A percentile compares a stretch with the other conserved stretches of the same genome.
Evolutionary conservation across 2,329 filamentous ascomycete species (phyloP).

Genomic region (Calonectria leucothoes): DNA sequence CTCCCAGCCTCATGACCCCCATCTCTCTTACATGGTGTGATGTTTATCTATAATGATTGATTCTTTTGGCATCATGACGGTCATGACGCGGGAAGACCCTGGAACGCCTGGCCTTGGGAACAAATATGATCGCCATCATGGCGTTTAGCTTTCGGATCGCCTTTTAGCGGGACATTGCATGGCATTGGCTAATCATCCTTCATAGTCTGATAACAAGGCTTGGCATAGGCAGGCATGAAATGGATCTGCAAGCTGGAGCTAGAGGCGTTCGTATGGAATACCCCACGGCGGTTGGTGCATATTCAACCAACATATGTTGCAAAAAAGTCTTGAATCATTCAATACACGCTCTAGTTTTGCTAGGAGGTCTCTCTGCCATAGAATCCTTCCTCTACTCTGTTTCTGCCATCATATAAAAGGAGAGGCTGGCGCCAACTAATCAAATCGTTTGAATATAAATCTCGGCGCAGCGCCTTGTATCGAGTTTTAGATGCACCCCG

Average conservation of each 20-base stretch:
- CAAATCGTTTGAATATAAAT: not conserved
- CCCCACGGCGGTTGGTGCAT: not conserved
- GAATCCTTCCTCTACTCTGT: not conserved
- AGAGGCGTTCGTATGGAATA: not conserved
- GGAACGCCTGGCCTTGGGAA: too few species aligned
- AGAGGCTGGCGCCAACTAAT: not conserved
- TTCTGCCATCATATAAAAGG: not conserved
- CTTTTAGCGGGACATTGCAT: not conserved
- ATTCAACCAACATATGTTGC: not conserved
- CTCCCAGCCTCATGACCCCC: slow-evolving; percentile 38
- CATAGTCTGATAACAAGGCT: not conserved
- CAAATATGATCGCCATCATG: not conserved
- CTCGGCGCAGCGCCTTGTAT: too few species aligned
- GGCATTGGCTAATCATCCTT: not conserved
- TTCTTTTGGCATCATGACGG: slow-evolving; percentile 37
- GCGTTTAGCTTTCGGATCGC: not conserved
- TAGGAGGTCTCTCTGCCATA: too few species aligned
- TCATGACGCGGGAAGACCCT: not conserved
- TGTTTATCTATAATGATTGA: slow-evolving; percentile 46
- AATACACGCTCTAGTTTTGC: not conserved
- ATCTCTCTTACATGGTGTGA: slow-evolving; percentile 42
- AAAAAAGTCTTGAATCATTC: not conserved
- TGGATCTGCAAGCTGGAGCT: not conserved
- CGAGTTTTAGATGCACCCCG: not conserved
- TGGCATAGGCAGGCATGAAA: not conserved